Conservation (phyloP, 306 rosid species). For the Alnus glutinosa region DNA sequence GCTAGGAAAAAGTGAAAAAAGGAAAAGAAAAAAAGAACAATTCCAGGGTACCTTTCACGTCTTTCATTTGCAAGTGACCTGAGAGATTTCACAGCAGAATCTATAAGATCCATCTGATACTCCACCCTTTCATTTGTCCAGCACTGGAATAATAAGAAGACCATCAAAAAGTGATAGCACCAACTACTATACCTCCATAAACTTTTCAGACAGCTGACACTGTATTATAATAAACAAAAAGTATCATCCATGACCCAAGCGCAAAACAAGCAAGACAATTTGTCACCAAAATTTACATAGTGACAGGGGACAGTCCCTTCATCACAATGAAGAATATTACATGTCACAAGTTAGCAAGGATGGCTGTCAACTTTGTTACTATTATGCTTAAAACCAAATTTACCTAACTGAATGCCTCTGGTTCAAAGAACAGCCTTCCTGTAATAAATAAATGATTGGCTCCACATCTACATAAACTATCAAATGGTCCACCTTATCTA, state of each 20-base stretch:
- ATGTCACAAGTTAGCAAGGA: background rate
- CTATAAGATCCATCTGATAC: slow-evolving; percentile 68
- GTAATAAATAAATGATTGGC: background rate
- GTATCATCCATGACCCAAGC: no score
- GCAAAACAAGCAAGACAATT: background rate
- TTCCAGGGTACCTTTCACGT: slow-evolving; percentile 72
- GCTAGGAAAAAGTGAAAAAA: background rate
- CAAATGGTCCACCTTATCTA: background rate
- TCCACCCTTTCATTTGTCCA: slow-evolving; percentile 83
- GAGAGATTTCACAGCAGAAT: slow-evolving; percentile 69
- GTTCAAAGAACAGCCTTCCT: background rate
- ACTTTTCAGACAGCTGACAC: slow-evolving; percentile 3
- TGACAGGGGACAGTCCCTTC: background rate
- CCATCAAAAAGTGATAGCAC: background rate
- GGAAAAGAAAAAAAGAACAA: background rate
- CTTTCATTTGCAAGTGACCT: slow-evolving; percentile 92
- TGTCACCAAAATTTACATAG: background rate
- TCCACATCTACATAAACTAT: background rate
- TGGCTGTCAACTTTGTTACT: background rate
- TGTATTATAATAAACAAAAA: background rate
- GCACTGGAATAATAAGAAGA: slow-evolving; percentile 41
- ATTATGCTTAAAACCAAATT: background rate
- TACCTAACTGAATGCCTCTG: background rate
- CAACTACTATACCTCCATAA: background rate
- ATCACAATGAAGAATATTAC: background rate